Base-by-base conservation (phyloP, 1,284 basidiomycete species). In the Rhodotorula sp. region DNA sequence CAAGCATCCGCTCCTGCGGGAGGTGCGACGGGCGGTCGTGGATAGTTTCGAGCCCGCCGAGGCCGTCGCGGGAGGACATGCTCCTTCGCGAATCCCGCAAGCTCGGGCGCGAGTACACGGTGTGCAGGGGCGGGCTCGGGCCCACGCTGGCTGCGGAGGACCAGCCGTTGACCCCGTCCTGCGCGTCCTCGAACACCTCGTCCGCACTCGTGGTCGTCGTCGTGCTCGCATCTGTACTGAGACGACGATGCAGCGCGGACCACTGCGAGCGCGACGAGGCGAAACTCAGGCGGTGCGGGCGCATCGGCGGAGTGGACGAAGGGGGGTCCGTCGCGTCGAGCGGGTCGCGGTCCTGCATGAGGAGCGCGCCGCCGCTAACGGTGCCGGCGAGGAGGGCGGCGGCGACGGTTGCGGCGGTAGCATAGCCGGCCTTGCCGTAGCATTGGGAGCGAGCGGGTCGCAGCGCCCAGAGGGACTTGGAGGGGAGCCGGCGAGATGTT, bases 301-400 rank as follows among this genome's bases (percentile, higher is more conserved):
- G 50, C 12, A n/a, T 8, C n/a, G 50, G 50, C 8, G 25, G 15
- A n/a, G 50, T 15, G 39, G n/a, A 21, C n/a, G 32, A 21, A 19
- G 13, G 1, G n/a, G 39, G 39, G 36, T 17, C 7, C 22, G 21
- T 53, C 54, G 25, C 12, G 27, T n/a, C 27, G n/a, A 29, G n/a
- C 13, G 50, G 50, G n/a, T 68, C 66, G 46, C 58, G 61, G 56
- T 63, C 61, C 46, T 59, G 57, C 61, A 64, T 66, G 61, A 53
- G 34, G 7, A 61, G 46, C n/a, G 66, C 41, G 3, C 44, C 34
- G 22, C 57, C 27, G 27, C 50, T 37, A 25, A 66, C 44, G 27
- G 67, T 44, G 2, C 36, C 32, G 13, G 64, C 60, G 4, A 66
- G 66, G 34, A 73, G 58, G 1, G 64, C 61, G n/a, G 70, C 59